Evolutionary conservation across 164 flowering plant genomes (phyloP), one percentile per base, ranked within the genome.

Genomic region (Nelumbo lutea): DNA sequence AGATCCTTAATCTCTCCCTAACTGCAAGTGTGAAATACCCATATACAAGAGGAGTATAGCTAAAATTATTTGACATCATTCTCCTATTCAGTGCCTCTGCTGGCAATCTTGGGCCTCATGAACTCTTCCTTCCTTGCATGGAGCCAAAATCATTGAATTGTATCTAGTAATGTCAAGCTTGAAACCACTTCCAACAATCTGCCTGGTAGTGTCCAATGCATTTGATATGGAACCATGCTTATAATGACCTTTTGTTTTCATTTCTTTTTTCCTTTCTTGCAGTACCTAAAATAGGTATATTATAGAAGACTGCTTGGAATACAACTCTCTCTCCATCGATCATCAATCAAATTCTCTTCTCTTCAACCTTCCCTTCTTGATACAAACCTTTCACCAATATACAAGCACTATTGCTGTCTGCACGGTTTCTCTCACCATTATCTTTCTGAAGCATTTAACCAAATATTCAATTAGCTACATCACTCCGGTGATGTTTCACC

Each of bases 241-340:
- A 72, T 69, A 79, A 63, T 27, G 78, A 68, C 95, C 93, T 71
- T 85, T 87, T 71, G 74, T n/a, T 71, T 90, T 88, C 81, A 90
- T 74, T 68, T 86, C 82, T 70, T 65, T 77, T 83, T 85, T 65
- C 95, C 93, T 70, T 64, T 85, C 80, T 69, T 89, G 71, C 87
- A 82, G 74, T 83, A 90, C 1, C 98, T 96, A 81, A 82, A 68
- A 93, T 83, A 2, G 90, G 84, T 3, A 77, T 84, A 68, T 93
- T 93, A 46, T 93, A 93, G 47, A 93, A 90, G 46, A 89, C 87
- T 38, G 76, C 88, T 83, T 0, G 98, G 98, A 27, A 89, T 66
- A 61, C 93, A 87, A 41, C 85, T 83, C 40, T 68, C 50, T 50
- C 96, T 96, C 91, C 93, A 89, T 57, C 82, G 79, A 62, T 81